phyloP scores from a whole-genome alignment of 202 grass and related monocot species.

The Zizania palustris region DNA sequence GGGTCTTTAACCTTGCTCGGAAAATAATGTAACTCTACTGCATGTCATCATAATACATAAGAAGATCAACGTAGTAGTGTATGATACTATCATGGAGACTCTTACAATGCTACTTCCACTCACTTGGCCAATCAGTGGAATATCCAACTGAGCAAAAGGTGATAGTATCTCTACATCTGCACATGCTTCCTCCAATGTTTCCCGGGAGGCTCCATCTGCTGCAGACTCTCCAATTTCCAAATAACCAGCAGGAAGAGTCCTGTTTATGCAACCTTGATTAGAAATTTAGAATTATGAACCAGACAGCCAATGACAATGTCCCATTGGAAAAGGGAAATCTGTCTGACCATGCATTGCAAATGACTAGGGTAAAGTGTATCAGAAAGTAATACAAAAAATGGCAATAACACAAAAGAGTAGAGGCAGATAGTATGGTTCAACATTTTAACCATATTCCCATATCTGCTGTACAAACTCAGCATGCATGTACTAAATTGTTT shows the following conservation, averaged over 20 bases:
- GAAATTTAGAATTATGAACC: constrained; percentile 36
- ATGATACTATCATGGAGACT: constrained; percentile 17
- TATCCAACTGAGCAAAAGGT: constrained; percentile 94
- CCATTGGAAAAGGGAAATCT: neutral
- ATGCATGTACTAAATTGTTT: constrained; percentile 10
- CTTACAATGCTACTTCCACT: constrained; percentile 45
- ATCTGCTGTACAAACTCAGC: neutral
- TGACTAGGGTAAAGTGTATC: neutral
- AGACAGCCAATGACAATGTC: neutral
- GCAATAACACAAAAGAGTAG: neutral
- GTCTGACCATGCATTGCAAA: neutral
- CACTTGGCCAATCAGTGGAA: constrained; percentile 97
- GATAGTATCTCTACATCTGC: constrained; percentile 96
- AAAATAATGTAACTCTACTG: constrained; percentile 99
- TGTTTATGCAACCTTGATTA: constrained; percentile 42
- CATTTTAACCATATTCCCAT: neutral
- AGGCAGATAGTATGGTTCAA: neutral
- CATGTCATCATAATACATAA: constrained; percentile 71
- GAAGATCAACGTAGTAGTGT: constrained; percentile 48
- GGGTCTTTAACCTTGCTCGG: constrained; percentile 87
- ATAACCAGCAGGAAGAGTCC: constrained; percentile 99
- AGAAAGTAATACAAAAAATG: constrained; percentile 27
- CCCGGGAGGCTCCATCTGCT: constrained; percentile 78
- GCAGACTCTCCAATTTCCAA: constrained; percentile 93
- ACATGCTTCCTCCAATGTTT: constrained; percentile 99